Evolutionary conservation across 129 eudicot genomes (phyloP), one percentile per base, ranked within the genome.

Genomic region (Centrapalus pauciflorus): DNA sequence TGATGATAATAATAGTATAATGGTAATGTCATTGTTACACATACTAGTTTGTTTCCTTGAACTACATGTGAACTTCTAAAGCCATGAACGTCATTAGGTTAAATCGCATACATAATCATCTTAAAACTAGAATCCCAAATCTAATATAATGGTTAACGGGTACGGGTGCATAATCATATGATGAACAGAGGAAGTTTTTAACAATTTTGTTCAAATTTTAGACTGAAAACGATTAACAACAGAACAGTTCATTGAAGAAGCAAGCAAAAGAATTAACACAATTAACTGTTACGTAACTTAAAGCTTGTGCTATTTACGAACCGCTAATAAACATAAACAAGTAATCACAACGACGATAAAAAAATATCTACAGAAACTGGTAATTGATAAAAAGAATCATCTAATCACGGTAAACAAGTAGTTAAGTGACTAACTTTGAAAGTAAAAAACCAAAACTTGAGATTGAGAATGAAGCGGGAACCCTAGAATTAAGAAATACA

Each of bases 401-500:
- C 60, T 35, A 10, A 37, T 26, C 32, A 70, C 11, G 8, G 17
- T 35, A 32, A 30, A 9, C 14, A 54, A 9, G 16, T 40, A 11
- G 46, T 23, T 71, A 65, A 67, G 16, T 32, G 72, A 43, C 49
- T 46, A 13, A 49, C 38, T 55, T 33, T 38, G 13, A 2, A 23
- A 28, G 54, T n/a, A 43, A 30, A 35, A 69, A 29, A 17, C 61
- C 46, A 66, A 41, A 55, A n/a, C n/a, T n/a, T n/a, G n/a, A n/a
- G n/a, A 60, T 61, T 38, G 55, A 29, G 66, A 43, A 16, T 45
- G 34, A 67, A 27, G 34, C 30, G 26, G 30, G 70, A 83, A 83
- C 85, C 89, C 85, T 80, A 77, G 71, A 74, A 61, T 73, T 64
- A 73, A 55, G 60, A 29, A 66, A 28, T 45, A 46, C 59, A 28